These are phyloP conservation scores for Drosera capensis DNA, from an alignment of 148 eudicot species.

Conservation along the genomic window DNA sequence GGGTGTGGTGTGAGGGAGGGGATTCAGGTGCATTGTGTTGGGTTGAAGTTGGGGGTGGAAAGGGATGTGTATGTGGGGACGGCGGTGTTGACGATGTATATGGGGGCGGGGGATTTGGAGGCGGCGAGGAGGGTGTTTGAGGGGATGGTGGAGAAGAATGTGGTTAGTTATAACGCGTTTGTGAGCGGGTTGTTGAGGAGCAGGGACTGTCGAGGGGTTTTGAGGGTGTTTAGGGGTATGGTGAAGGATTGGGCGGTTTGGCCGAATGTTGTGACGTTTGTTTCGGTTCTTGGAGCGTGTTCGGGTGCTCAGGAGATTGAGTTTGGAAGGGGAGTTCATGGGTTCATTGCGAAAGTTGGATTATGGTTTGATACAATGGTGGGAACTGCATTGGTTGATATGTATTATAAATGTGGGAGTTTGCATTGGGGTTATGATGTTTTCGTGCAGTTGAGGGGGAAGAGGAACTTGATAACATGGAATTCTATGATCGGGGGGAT, in stretches of 20 bases:
- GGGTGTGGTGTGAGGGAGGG: conserved; percentile 42
- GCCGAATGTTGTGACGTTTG: conserved; percentile 50
- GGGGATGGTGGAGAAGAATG: conserved; percentile 25
- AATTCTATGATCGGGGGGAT: conserved; percentile 62
- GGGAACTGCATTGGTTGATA: conserved; percentile 61
- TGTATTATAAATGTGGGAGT: conserved; percentile 63
- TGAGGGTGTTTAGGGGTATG: conserved; percentile 49
- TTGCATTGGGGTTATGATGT: conserved; percentile 34
- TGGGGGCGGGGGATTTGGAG: conserved; percentile 19
- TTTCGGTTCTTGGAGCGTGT: conserved; percentile 58
- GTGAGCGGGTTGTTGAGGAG: conserved; percentile 54
- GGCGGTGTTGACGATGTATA: conserved; percentile 49
- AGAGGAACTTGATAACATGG: conserved; percentile 57
- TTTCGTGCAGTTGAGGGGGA: conserved; percentile 38
- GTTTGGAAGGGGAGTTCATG: conserved; percentile 65
- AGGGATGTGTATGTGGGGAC: conserved; percentile 54
- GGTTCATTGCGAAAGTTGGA: conserved; percentile 31
- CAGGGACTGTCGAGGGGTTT: conserved; percentile 24
- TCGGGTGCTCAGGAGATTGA: conserved; percentile 21
- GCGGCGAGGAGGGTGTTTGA: conserved; percentile 39
- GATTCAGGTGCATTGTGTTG: conserved; percentile 58
- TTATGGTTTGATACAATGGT: conserved; percentile 34
- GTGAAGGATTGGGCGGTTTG: conserved; percentile 11
- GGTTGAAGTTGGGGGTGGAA: conserved; percentile 62
- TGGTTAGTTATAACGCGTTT: conserved; percentile 65